Evolutionary conservation across 2,329 filamentous ascomycete species (phyloP).

Genomic region (Daldinia sp.): DNA sequence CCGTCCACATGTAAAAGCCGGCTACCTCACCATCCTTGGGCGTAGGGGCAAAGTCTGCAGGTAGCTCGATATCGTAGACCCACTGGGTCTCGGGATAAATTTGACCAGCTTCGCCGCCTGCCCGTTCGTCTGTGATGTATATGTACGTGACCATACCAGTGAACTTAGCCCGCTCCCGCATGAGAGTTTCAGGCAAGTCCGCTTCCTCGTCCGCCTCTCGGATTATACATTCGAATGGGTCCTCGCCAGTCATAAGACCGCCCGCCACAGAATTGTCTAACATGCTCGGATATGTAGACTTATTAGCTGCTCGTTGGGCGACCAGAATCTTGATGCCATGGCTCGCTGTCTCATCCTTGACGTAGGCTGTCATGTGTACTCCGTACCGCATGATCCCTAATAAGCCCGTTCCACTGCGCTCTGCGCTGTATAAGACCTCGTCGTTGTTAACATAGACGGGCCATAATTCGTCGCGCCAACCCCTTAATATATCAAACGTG

Average conservation of each 20-base stretch:
- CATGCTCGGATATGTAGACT: constrained; percentile 91
- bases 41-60: constrained; percentile 73
- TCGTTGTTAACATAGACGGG: constrained; percentile 76
- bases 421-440: constrained; percentile 77
- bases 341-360: constrained; percentile 59
- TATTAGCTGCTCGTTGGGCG: constrained; percentile 78
- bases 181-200: constrained; percentile 76
- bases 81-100: constrained; percentile 94
- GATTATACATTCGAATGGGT: constrained; percentile 82
- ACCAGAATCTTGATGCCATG: constrained; percentile 84
- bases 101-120: constrained; percentile 83
- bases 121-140: constrained; percentile 79
- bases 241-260: constrained; percentile 84
- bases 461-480: constrained; percentile 86
- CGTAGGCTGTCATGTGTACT: constrained; percentile 83
- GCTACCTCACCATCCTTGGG: constrained; percentile 93
- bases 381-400: constrained; percentile 84
- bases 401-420: constrained; percentile 79
- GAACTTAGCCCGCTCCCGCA: constrained; percentile 69
- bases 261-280: constrained; percentile 93
- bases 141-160: constrained; percentile 85
- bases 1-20: constrained; percentile 80
- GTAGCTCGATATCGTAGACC: constrained; percentile 87
- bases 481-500: constrained; percentile 78
- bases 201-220: constrained; percentile 93